Evolutionary conservation across 768 basidiomycete species (phyloP), one percentile per base, ranked within the genome.

Genomic region (Boletus reticuloceps): DNA sequence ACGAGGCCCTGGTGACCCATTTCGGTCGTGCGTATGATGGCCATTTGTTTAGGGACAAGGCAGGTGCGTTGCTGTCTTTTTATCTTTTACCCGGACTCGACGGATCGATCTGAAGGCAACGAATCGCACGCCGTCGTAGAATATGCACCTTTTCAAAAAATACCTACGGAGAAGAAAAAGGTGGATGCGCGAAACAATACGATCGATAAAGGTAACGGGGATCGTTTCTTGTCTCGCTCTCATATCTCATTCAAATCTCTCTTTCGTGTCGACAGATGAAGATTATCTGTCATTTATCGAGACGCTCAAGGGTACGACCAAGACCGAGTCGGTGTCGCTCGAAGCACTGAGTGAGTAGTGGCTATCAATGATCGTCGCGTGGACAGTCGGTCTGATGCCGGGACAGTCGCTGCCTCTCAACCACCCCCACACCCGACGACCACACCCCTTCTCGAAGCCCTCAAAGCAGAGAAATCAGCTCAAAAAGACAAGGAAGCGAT

Each of bases 11-110:
- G 12, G 74, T 98, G 16, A 80, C 88, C 4, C 69, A 68, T 3
- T 98, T 98, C 64, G 88, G 89, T 64, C 77, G 78, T 27, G 93
- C 82, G 34, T 99, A 92, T 61, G 92, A 98, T 63, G 96, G 96
- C 0, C 95, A 98, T 73, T 46, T 89, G 22, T 98, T 96, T 67
- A 77, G 88, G 58, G 94, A 98, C 68, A 97, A 94, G 78, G 79
- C 88, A 58, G 96, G 96, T 93, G 48, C 31, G n/a, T n/a, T 7
- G 16, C 8, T 6, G 34, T 34, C 34, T 6, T 34, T 34, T 12
- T n/a, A n/a, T n/a, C n/a, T n/a, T n/a, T n/a, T n/a, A 25, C 25
- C 25, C 25, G 8, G 6, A 27, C 27, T 16, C 16, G 36, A 13
- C 10, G 11, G 36, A 39, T 13, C 38, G 38, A 39, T n/a, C n/a